Evolutionary conservation across 1,284 basidiomycete species (phyloP).

Genomic region (Puccinia polysora): DNA sequence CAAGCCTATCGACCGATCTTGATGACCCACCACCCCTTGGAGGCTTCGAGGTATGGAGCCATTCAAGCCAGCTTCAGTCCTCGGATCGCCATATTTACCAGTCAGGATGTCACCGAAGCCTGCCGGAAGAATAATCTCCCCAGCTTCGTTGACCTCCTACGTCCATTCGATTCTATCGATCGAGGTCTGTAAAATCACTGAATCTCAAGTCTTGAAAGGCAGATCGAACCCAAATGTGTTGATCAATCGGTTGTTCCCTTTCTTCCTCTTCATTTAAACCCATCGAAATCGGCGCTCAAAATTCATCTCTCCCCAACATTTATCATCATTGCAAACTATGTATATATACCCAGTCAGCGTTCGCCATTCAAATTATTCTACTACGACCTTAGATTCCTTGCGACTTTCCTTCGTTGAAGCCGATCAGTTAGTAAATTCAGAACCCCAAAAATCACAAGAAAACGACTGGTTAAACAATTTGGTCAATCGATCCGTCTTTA

Average conservation of each 20-base stretch:
- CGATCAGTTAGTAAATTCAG: neutral
- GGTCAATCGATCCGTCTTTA: conserved; percentile 15
- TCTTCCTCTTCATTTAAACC: neutral
- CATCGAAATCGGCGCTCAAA: conserved; percentile 43
- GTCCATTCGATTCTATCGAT: conserved; percentile 44
- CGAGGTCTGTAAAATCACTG: conserved; percentile 14
- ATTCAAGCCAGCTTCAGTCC: conserved; percentile 44
- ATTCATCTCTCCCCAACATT: conserved; percentile 36
- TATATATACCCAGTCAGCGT: conserved; percentile 41
- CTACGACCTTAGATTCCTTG: conserved; percentile 18
- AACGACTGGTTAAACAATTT: conserved; percentile 6
- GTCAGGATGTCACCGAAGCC: conserved; percentile 44
- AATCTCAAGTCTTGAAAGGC: neutral
- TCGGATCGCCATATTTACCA: conserved; percentile 45
- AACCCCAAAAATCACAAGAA: neutral
- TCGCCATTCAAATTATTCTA: conserved; percentile 37
- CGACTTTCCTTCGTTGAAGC: conserved; percentile 10
- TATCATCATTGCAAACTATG: conserved; percentile 30
- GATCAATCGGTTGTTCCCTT: neutral
- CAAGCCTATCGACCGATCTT: too few species aligned
- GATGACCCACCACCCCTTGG: too few species aligned
- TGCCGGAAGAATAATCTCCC: conserved; percentile 44
- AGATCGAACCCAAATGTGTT: conserved; percentile 30
- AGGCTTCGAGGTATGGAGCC: neutral
- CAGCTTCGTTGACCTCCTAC: conserved; percentile 45